A percentile compares a stretch with the other conserved stretches of the same genome.
These are phyloP conservation scores for Wallacemonas collosoma DNA, from an alignment of 208 protist species.

Conservation along the genomic window DNA sequence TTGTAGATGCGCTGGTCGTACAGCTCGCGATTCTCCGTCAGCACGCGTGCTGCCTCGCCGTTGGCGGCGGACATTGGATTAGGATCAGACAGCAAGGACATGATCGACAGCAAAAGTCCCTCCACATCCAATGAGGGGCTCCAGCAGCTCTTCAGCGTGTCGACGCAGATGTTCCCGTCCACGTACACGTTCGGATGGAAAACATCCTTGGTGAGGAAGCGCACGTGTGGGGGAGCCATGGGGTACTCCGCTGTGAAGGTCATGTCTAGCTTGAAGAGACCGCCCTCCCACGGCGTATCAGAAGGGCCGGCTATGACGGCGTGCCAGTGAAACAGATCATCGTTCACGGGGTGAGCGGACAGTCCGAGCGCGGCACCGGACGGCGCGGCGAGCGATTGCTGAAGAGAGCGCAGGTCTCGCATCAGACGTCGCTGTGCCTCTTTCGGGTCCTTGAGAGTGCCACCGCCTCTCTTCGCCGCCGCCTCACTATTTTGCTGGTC, in stretches of 20 bases:
- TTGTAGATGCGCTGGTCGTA: conserved; percentile 91
- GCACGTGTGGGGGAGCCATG: conserved; percentile 96
- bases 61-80: conserved; percentile 99
- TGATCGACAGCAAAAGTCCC: conserved; percentile 99
- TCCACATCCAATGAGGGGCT: conserved; percentile 98
- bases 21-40: conserved; percentile 93
- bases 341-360: conserved; percentile 63
- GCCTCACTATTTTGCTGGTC: conserved; percentile 13
- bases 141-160: conserved; percentile 99
- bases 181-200: conserved; percentile 99
- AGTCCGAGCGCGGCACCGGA: conserved; percentile 48
- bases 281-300: conserved; percentile 86
- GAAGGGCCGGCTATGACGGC: conserved; percentile 84
- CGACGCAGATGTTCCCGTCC: conserved; percentile 98
- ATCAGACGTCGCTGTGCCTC: conserved; percentile 73
- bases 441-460: conserved; percentile 30
- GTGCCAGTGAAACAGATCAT: conserved; percentile 84
- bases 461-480: conserved; percentile 30
- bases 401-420: conserved; percentile 61
- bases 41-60: conserved; percentile 96
- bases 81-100: conserved; percentile 99
- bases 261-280: conserved; percentile 83
- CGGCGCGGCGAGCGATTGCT: conserved; percentile 28
- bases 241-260: conserved; percentile 87
- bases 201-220: conserved; percentile 97